Evolutionary conservation across 1,139 yeast species (phyloP).

Genomic region (Yamadazyma epiphylla): DNA sequence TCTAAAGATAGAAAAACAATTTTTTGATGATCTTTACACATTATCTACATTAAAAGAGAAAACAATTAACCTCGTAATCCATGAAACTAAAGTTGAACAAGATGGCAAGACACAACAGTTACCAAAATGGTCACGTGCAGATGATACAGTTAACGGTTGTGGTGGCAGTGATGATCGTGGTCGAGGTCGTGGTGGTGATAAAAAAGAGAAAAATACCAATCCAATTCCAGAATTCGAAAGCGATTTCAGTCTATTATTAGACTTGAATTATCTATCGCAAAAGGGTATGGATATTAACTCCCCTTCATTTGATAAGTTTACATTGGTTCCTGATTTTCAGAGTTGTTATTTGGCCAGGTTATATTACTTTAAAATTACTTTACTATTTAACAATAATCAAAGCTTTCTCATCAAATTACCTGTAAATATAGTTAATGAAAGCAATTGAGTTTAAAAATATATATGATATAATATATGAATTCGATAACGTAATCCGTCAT

Average conservation of each 20-base stretch:
- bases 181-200: slow-evolving; percentile 33
- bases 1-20: slow-evolving; percentile 25
- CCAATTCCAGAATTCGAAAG: slow-evolving; percentile 18
- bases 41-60: slow-evolving; percentile 27
- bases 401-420: slow-evolving; percentile 30
- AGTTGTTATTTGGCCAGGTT: slow-evolving; percentile 31
- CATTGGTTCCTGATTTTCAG: slow-evolving; percentile 40
- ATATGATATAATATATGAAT: no score
- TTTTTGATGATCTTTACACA: slow-evolving; percentile 30
- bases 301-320: slow-evolving; percentile 15
- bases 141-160: background rate
- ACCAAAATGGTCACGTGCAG: background rate
- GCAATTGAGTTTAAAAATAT: no score
- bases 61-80: slow-evolving; percentile 18
- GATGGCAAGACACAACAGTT: background rate
- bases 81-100: background rate
- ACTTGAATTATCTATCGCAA: slow-evolving; percentile 1
- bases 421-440: no score
- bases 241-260: background rate
- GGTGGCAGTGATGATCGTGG: no score
- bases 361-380: slow-evolving; percentile 28
- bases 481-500: no score
- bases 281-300: slow-evolving; percentile 10
- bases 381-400: slow-evolving; percentile 27
- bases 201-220: slow-evolving; percentile 24